Conservation (phyloP, 495 filamentous ascomycete species). For the Aspergillus hancockii region DNA sequence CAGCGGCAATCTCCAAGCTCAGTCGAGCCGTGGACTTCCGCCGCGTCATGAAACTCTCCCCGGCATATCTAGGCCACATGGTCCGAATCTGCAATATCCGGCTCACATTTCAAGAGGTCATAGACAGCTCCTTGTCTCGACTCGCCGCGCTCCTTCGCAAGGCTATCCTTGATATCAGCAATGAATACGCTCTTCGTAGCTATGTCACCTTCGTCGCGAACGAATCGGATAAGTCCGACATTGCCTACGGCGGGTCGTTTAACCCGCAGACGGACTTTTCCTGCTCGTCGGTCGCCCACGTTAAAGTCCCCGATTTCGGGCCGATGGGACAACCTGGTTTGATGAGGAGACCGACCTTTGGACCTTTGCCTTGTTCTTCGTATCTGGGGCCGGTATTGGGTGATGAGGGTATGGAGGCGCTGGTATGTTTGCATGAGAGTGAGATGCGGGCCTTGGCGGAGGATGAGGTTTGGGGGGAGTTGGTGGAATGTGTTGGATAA, state of each 20-base stretch:
- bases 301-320: constrained; percentile 25
- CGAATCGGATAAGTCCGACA: constrained; percentile 33
- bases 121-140: constrained; percentile 21
- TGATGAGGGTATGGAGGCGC: constrained; percentile 21
- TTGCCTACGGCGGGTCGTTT: constrained; percentile 37
- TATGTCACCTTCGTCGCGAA: constrained; percentile 40
- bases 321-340: constrained; percentile 24
- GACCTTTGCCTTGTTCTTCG: constrained; percentile 18
- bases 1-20: constrained; percentile 28
- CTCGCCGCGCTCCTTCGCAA: constrained; percentile 31
- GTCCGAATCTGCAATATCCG: constrained; percentile 25
- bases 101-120: constrained; percentile 25
- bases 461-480: constrained; percentile 26
- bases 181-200: constrained; percentile 32
- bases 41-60: constrained; percentile 30
- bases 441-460: constrained; percentile 23
- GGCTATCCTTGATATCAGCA: constrained; percentile 30
- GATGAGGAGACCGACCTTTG: constrained; percentile 29
- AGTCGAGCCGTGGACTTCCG: constrained; percentile 41
- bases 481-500: constrained; percentile 15
- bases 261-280: constrained; percentile 34
- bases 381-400: constrained; percentile 15
- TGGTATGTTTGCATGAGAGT: constrained; percentile 29
- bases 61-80: constrained; percentile 41
- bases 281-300: constrained; percentile 29